Evolutionary conservation across 345 rosid species (phyloP).

Genomic region (Murraya paniculata): DNA sequence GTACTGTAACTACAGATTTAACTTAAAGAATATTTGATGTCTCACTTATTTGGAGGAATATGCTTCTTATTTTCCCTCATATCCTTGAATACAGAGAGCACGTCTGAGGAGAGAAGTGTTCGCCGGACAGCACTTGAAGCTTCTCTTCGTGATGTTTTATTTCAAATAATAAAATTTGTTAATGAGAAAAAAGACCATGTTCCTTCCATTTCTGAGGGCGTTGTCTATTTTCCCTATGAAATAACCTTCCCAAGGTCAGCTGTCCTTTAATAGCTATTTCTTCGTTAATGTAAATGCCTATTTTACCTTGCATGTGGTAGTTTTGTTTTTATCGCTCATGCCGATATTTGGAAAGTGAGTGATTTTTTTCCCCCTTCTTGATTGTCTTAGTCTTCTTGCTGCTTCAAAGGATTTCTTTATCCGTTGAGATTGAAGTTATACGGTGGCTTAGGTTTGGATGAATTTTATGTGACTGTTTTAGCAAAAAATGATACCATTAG

Average conservation of each 20-base stretch:
- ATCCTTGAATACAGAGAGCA: conserved; percentile 39
- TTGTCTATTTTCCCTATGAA: conserved; percentile 77
- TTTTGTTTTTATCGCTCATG: background rate
- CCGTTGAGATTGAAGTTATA: background rate
- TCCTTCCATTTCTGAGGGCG: conserved; percentile 79
- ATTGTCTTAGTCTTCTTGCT: background rate
- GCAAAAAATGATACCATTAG: no score
- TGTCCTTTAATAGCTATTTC: conserved; percentile 13
- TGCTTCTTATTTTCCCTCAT: background rate
- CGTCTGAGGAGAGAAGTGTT: conserved; percentile 54
- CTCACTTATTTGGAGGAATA: background rate
- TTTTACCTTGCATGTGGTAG: background rate
- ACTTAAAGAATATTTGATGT: background rate
- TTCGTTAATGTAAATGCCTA: background rate
- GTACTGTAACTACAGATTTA: conserved; percentile 26
- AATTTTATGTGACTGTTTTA: background rate
- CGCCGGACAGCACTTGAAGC: conserved; percentile 78
- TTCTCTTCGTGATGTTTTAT: conserved; percentile 74
- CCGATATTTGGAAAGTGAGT: background rate
- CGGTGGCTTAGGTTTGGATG: conserved; percentile 1
- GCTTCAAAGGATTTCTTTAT: background rate
- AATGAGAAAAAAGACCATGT: conserved; percentile 96
- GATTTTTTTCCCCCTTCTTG: background rate
- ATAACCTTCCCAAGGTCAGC: conserved; percentile 81
- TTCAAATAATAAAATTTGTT: conserved; percentile 89